A percentile compares a stretch with the other conserved stretches of the same genome.
Evolutionary conservation across 257 asterid genomes (phyloP).

Genomic region (Buddleja alternifolia): DNA sequence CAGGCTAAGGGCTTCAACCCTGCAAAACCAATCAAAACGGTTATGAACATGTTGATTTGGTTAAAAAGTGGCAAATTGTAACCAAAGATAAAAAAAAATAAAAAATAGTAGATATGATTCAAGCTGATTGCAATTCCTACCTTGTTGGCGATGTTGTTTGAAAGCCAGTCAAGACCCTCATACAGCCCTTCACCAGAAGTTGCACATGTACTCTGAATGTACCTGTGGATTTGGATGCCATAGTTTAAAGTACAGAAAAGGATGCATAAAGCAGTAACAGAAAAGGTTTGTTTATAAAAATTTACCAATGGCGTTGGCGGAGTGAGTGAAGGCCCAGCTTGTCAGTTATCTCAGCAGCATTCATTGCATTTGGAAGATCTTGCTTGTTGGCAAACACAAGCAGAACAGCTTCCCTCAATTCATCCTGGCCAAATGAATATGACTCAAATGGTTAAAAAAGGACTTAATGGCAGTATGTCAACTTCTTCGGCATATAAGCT

Average conservation of each 20-base stretch:
- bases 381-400: neutral
- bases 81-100: neutral
- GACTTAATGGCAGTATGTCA: no score
- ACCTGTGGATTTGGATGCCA: neutral
- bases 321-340: neutral
- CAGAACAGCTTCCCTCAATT: neutral
- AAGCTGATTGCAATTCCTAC: neutral
- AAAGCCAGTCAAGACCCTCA: conserved; percentile 25
- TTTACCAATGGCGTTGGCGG: neutral
- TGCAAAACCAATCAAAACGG: neutral
- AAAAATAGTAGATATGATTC: no score
- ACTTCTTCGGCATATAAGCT: no score
- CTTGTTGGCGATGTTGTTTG: conserved; percentile 23
- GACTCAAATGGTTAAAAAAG: no score
- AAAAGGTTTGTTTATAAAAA: neutral
- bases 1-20: neutral
- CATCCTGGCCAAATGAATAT: neutral
- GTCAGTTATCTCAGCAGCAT: conserved; percentile 5
- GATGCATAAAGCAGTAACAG: neutral
- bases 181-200: conserved; percentile 24
- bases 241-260: neutral
- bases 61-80: neutral
- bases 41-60: neutral
- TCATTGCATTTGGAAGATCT: conserved; percentile 2
- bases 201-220: conserved; percentile 23